These are phyloP conservation scores for Agaricales sp. DNA, from an alignment of 1,284 basidiomycete genomes.

Conservation along the genomic window DNA sequence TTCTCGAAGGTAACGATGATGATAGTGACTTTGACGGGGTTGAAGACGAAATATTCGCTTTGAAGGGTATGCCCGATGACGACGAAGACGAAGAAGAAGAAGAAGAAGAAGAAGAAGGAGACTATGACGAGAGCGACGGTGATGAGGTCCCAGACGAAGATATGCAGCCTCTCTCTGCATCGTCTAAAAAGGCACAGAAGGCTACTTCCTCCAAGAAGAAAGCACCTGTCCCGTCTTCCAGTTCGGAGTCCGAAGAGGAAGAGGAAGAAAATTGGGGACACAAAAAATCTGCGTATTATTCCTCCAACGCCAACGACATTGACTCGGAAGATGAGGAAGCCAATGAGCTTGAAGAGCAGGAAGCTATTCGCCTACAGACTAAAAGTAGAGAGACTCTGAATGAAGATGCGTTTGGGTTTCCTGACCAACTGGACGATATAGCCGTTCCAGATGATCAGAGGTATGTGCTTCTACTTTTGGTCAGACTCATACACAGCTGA, in stretches of 20 bases:
- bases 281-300: conserved; percentile 72
- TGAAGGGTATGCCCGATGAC: conserved; percentile 40
- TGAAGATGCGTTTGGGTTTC: conserved; percentile 80
- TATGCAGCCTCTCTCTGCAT: conserved; percentile 21
- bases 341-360: conserved; percentile 80
- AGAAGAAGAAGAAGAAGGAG: conserved; percentile 29
- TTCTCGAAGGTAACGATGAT: conserved; percentile 50
- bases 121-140: conserved; percentile 23
- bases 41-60: conserved; percentile 70
- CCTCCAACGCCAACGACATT: conserved; percentile 70
- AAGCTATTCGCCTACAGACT: conserved; percentile 73
- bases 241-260: conserved; percentile 30
- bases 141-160: conserved; percentile 15
- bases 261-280: conserved; percentile 77
- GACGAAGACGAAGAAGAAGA: conserved; percentile 42
- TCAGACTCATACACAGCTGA: conserved; percentile 5
- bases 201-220: conserved; percentile 23
- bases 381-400: conserved; percentile 65
- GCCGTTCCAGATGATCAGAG: conserved; percentile 23
- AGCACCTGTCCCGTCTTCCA: conserved; percentile 10
- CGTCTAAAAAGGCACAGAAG: conserved; percentile 28
- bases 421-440: conserved; percentile 44
- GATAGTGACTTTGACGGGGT: conserved; percentile 27
- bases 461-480: conserved; percentile 26
- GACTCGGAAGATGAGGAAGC: conserved; percentile 84